These are phyloP conservation scores for Tricholoma hemisulphureum DNA, from an alignment of 768 basidiomycete species.

Conservation along the genomic window DNA sequence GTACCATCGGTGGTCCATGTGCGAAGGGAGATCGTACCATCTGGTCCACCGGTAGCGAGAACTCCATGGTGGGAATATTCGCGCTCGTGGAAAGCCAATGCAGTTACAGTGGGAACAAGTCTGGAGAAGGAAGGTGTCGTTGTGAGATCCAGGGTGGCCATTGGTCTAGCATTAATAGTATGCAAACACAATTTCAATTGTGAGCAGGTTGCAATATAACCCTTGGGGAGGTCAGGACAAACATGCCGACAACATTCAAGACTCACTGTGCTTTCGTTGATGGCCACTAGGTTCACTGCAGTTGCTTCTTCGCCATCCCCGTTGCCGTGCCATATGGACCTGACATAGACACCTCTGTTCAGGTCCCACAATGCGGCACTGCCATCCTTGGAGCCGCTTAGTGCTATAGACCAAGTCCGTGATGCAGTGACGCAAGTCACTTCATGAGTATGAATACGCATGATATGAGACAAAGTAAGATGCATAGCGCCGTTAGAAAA, in stretches of 20 bases:
- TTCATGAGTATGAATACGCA: conserved; percentile 75
- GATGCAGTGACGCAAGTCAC: conserved; percentile 72
- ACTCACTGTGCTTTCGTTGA: conserved; percentile 86
- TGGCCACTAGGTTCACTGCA: conserved; percentile 64
- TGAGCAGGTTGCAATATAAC: conserved; percentile 86
- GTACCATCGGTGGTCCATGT: conserved; percentile 84
- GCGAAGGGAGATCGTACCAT: conserved; percentile 75
- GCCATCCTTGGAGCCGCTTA: conserved; percentile 85
- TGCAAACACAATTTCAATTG: conserved; percentile 68
- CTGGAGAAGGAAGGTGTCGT: conserved; percentile 40
- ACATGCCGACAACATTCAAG: not conserved
- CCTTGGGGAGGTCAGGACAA: conserved; percentile 42
- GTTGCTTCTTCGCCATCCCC: conserved; percentile 32
- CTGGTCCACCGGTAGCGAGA: conserved; percentile 76
- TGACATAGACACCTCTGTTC: conserved; percentile 76
- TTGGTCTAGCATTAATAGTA: conserved; percentile 82
- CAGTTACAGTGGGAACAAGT: conserved; percentile 59
- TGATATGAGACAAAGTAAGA: conserved; percentile 61
- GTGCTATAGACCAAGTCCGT: conserved; percentile 75
- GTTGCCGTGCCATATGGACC: conserved; percentile 73
- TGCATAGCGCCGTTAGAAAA: conserved; percentile 22
- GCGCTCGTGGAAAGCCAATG: conserved; percentile 84
- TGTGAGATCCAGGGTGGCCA: conserved; percentile 66
- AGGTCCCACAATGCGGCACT: conserved; percentile 89
- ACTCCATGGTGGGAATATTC: conserved; percentile 79